These are phyloP conservation scores for Aciculosporium take DNA, from an alignment of 2,329 filamentous ascomycete species.

Conservation along the genomic window DNA sequence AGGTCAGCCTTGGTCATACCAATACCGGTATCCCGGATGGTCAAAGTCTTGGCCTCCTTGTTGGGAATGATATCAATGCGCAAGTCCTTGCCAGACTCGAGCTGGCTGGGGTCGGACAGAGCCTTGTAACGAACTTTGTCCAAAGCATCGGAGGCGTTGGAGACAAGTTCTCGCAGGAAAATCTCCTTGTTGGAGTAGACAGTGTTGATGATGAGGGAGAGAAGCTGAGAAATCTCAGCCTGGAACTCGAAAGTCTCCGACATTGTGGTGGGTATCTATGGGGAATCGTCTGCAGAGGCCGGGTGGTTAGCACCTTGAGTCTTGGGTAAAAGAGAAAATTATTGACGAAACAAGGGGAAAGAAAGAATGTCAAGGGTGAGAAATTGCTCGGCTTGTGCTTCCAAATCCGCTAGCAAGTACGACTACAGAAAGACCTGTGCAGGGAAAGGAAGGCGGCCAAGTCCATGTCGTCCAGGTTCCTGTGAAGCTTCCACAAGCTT, in stretches of 20 bases:
- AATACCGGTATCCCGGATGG: constrained; percentile 95
- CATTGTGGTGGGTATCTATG: constrained; percentile 49
- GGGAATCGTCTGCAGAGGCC: constrained; percentile 9
- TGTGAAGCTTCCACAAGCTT: background rate
- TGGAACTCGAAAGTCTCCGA: constrained; percentile 99
- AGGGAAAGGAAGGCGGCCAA: background rate
- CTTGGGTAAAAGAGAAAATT: too few species aligned
- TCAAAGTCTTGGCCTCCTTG: constrained; percentile 94
- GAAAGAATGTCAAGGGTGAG: too few species aligned
- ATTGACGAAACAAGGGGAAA: background rate
- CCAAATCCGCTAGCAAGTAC: too few species aligned
- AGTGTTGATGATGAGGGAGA: constrained; percentile 99
- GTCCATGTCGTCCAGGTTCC: too few species aligned
- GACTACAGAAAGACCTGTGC: background rate
- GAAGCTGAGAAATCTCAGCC: constrained; percentile 99
- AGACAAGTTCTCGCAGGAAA: constrained; percentile 95
- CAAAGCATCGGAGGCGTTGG: constrained; percentile 95
- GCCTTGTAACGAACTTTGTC: constrained; percentile 99
- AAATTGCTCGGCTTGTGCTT: too few species aligned
- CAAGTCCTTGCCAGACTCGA: constrained; percentile 94
- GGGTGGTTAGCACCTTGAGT: background rate
- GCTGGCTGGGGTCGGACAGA: constrained; percentile 91
- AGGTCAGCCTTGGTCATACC: constrained; percentile 99
- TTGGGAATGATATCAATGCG: constrained; percentile 98
- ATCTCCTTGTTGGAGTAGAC: constrained; percentile 99